Conservation (phyloP, 1,284 basidiomycete species). For the Cryptococcus sp. region DNA sequence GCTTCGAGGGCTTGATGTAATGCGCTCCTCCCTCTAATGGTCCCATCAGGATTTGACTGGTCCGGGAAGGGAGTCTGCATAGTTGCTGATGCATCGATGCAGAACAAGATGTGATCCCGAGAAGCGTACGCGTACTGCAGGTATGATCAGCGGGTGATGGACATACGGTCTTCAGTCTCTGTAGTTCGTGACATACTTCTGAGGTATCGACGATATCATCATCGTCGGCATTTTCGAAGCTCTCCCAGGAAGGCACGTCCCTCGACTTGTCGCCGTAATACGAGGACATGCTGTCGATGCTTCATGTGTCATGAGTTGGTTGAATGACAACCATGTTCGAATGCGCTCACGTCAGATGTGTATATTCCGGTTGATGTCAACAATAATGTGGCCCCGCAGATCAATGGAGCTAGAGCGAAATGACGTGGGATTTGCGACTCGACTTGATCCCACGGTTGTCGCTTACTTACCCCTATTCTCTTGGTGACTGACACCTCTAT, state of each 20-base stretch:
- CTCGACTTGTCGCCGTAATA: slow-evolving; percentile 38
- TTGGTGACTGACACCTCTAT: too few species aligned
- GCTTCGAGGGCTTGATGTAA: slow-evolving; percentile 69
- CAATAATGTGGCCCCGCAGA: neutral
- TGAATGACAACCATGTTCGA: too few species aligned
- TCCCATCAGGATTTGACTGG: slow-evolving; percentile 37
- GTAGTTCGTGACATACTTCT: slow-evolving; percentile 31
- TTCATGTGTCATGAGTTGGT: too few species aligned
- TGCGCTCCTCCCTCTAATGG: slow-evolving; percentile 48
- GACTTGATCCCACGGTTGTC: too few species aligned
- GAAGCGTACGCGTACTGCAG: slow-evolving; percentile 69
- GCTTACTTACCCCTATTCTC: too few species aligned
- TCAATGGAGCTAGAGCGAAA: too few species aligned
- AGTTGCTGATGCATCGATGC: slow-evolving; percentile 85
- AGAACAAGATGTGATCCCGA: slow-evolving; percentile 83
- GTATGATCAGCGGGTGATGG: neutral
- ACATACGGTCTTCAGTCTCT: neutral
- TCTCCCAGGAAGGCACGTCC: slow-evolving; percentile 46
- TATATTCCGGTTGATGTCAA: neutral
- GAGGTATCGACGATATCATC: slow-evolving; percentile 45
- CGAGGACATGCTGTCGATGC: slow-evolving; percentile 37
- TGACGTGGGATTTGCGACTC: too few species aligned
- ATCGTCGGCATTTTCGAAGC: slow-evolving; percentile 35
- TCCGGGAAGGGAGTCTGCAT: slow-evolving; percentile 73
- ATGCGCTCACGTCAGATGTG: neutral